Evolutionary conservation across 2,329 filamentous ascomycete species (phyloP).

Genomic region (Diaporthe australafricana): DNA sequence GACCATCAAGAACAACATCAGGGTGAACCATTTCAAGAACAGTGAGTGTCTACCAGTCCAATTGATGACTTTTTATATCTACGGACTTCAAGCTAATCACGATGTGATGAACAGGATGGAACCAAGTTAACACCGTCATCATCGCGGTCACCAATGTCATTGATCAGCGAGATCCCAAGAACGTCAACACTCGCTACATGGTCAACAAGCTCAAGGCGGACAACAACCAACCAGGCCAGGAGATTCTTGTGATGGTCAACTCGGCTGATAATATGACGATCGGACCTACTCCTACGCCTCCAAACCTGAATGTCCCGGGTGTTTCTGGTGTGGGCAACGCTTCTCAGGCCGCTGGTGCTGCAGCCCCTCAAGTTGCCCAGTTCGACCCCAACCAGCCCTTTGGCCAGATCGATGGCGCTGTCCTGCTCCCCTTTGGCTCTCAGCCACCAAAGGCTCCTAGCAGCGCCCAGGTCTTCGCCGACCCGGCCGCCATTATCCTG

Average conservation of each 20-base stretch:
- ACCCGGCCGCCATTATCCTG: slow-evolving; percentile 53
- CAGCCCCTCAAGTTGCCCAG: slow-evolving; percentile 39
- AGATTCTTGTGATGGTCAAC: slow-evolving; percentile 53
- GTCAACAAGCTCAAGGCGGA: slow-evolving; percentile 53
- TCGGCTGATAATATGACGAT: slow-evolving; percentile 51
- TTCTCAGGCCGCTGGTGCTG: slow-evolving; percentile 36
- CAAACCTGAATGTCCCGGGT: slow-evolving; percentile 27
- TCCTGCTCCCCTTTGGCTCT: slow-evolving; percentile 50
- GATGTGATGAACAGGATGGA: background rate
- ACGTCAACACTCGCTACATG: slow-evolving; percentile 50
- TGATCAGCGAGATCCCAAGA: slow-evolving; percentile 46
- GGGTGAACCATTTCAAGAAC: slow-evolving; percentile 52
- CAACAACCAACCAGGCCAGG: slow-evolving; percentile 48
- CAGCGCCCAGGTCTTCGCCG: slow-evolving; percentile 48
- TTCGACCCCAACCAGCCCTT: slow-evolving; percentile 49
- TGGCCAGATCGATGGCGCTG: slow-evolving; percentile 47
- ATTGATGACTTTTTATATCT: background rate
- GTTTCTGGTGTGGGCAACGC: slow-evolving; percentile 25
- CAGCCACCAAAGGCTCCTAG: slow-evolving; percentile 44
- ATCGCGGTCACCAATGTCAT: slow-evolving; percentile 51
- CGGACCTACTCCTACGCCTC: slow-evolving; percentile 38
- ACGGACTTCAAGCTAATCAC: background rate
- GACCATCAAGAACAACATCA: slow-evolving; percentile 57
- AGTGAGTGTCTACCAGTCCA: slow-evolving; percentile 25
- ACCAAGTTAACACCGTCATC: slow-evolving; percentile 50